Percentiles rank a stretch among this genome's conserved stretches.
These are phyloP conservation scores for Ascosphaera apis DNA, from an alignment of 2,329 filamentous ascomycete genomes.

Conservation along the genomic window DNA sequence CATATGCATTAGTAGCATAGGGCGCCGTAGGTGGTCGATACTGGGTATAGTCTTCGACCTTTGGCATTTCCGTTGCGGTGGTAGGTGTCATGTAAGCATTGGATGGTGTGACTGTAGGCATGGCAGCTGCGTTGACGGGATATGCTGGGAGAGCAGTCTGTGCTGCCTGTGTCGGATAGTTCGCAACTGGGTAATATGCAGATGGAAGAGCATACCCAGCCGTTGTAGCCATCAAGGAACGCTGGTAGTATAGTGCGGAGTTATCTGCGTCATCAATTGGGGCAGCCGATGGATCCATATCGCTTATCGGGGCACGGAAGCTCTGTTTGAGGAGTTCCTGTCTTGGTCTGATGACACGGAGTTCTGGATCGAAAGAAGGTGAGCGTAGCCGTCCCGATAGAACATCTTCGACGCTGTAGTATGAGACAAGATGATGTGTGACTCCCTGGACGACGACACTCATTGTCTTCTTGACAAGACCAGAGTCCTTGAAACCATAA, in stretches of 20 bases:
- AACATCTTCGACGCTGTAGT: conserved; percentile 70
- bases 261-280: conserved; percentile 17
- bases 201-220: conserved; percentile 16
- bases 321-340: conserved; percentile 37
- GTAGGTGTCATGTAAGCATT: no score
- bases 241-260: conserved; percentile 17
- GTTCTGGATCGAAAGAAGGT: conserved; percentile 31
- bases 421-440: conserved; percentile 68
- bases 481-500: conserved; percentile 63
- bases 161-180: conserved; percentile 9
- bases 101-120: no score
- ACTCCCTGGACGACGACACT: conserved; percentile 52
- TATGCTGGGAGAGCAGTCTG: neutral
- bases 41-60: no score
- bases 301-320: conserved; percentile 43
- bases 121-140: neutral
- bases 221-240: conserved; percentile 14
- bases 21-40: no score
- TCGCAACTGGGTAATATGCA: conserved; percentile 15
- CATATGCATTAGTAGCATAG: no score
- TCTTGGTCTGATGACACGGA: conserved; percentile 31
- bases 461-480: conserved; percentile 82
- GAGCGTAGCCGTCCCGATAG: conserved; percentile 33
- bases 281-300: conserved; percentile 26
- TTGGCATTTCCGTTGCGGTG: no score